Percentiles rank a stretch among this genome's conserved stretches.
Conservation (phyloP, 2,329 filamentous ascomycete species). For the Nothophaeocryptopus gaeumannii region DNA sequence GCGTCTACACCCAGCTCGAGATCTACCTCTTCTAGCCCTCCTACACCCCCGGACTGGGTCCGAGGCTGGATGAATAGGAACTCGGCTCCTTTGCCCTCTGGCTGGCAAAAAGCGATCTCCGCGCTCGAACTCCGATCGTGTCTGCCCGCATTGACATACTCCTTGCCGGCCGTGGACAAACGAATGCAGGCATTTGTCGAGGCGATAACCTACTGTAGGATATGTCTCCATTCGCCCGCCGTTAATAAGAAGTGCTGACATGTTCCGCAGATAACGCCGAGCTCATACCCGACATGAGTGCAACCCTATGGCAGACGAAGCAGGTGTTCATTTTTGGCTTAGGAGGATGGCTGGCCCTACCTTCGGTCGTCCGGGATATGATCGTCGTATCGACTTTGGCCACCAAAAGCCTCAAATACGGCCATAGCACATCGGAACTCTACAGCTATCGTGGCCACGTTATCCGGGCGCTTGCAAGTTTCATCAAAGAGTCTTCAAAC, state of each 20-base stretch:
- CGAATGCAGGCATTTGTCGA: neutral
- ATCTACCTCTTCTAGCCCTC: too few relatives aligned
- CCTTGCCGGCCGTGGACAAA: neutral
- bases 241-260: neutral
- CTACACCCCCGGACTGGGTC: too few relatives aligned
- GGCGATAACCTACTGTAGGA: neutral
- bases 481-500: neutral
- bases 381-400: neutral
- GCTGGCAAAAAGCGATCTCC: too few relatives aligned
- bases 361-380: neutral
- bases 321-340: neutral
- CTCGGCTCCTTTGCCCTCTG: too few relatives aligned
- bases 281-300: neutral
- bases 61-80: too few relatives aligned
- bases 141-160: neutral
- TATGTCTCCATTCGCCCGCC: neutral
- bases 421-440: neutral
- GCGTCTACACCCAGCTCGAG: too few relatives aligned
- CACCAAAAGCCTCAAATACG: neutral
- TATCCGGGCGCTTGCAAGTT: neutral
- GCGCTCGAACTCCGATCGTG: neutral
- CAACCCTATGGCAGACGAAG: neutral
- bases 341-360: neutral
- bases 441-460: neutral
- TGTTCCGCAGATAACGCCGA: neutral